These are phyloP conservation scores for Punica granatum DNA, from an alignment of 345 rosid species.

Conservation along the genomic window DNA sequence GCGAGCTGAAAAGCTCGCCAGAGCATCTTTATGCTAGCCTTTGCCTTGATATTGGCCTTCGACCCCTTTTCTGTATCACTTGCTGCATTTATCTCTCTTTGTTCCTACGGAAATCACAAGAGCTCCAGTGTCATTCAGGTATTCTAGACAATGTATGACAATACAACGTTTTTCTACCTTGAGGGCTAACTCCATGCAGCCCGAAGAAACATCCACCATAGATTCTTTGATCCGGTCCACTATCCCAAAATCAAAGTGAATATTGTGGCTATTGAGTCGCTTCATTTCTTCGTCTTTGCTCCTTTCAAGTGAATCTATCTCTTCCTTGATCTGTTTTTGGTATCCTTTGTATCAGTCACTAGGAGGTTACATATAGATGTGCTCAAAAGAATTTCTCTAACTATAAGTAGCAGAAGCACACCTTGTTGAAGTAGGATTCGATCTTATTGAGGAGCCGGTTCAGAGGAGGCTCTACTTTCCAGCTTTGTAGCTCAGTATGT, in stretches of 20 bases:
- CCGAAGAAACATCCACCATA: constrained; percentile 69
- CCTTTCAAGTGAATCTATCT: constrained; percentile 47
- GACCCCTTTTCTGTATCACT: constrained; percentile 1
- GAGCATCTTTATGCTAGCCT: constrained; percentile 31
- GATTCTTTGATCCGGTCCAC: constrained; percentile 49
- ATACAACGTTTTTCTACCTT: constrained; percentile 24
- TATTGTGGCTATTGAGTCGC: constrained; percentile 39
- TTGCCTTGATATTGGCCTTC: constrained; percentile 4
- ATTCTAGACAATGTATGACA: too few species aligned
- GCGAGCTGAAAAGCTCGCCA: constrained; percentile 66
- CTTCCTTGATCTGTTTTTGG: constrained; percentile 36
- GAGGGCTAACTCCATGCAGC: constrained; percentile 57
- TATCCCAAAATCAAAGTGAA: constrained; percentile 42
- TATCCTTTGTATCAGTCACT: too few species aligned
- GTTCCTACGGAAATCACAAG: constrained; percentile 23
- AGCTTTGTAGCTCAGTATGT: constrained; percentile 34
- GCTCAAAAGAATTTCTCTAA: background rate
- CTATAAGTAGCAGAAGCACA: background rate
- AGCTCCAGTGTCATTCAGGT: too few species aligned
- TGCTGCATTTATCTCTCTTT: constrained; percentile 34
- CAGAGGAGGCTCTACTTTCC: constrained; percentile 50
- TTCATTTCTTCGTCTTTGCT: constrained; percentile 54
- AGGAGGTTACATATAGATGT: too few species aligned
- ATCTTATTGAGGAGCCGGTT: constrained; percentile 42
- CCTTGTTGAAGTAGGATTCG: constrained; percentile 56